These are phyloP conservation scores for Backusella tarrabulga DNA, from an alignment of 192 early-diverging fungal species.

Conservation along the genomic window DNA sequence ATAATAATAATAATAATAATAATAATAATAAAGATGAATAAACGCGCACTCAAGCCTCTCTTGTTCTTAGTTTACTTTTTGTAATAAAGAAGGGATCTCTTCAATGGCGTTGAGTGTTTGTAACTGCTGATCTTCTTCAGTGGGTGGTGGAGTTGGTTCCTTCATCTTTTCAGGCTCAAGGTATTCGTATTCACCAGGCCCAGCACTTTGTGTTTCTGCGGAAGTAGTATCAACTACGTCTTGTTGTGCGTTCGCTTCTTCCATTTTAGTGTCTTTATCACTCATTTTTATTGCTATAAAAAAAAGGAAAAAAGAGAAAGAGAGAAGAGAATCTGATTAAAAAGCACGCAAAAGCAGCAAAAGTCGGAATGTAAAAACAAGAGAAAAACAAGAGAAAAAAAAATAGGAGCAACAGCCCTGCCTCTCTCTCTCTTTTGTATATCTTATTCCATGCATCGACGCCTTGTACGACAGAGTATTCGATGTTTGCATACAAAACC, in stretches of 20 bases:
- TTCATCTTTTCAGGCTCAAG: background rate
- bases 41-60: background rate
- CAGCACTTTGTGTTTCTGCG: background rate
- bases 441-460: background rate
- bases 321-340: no score
- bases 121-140: background rate
- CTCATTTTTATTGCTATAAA: background rate
- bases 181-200: background rate
- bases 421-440: background rate
- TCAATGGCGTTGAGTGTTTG: background rate
- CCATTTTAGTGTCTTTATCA: background rate
- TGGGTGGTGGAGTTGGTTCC: background rate
- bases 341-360: no score
- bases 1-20: background rate
- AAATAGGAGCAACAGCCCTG: background rate
- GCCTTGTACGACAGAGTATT: background rate
- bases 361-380: background rate
- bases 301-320: background rate
- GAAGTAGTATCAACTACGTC: background rate
- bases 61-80: background rate
- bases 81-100: background rate
- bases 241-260: background rate
- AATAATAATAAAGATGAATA: background rate
- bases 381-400: background rate
- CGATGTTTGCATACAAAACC: slow-evolving; percentile 45